Base-by-base conservation (phyloP, 202 grass and related monocot genomes). In the Zizania palustris region DNA sequence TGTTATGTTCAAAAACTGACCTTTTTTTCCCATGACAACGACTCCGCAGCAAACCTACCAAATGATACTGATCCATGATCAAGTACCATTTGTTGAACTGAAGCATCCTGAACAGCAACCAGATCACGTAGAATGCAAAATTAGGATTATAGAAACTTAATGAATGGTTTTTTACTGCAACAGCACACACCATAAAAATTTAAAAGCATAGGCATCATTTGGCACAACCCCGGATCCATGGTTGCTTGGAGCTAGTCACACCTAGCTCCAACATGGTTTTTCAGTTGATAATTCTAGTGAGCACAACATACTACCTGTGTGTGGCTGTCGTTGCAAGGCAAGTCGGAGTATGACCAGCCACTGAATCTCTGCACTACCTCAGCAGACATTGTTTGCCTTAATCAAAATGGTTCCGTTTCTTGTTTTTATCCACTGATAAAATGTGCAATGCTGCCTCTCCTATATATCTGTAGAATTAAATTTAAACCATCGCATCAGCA, bases 1-100 rank as follows among this genome's bases (percentile, higher is more conserved):
- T 89, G 60, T 97, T 82, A 60, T 78, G 72, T 39, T 22, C 85
- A 84, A 97, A 97, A 4, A 89, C 80, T 8, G 93, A 97, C 44
- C 84, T 86, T 42, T 78, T 78, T 97, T 50, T 97, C 93, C 93
- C 93, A 97, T 53, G 90, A 91, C 44, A 97, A 81, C 11, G 88
- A 67, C 28, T 93, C 93, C 14, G 74, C 19, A 67, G 82, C 90
- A 80, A 86, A 97, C 49, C 88, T 92, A 61, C 93, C 93, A 65
- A 97, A 97, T 33, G 93, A 97, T 41, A 91, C 83, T 19, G 90
- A 93, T 0, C 88, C 90, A 83, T 97, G 93, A 69, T 89, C 76
- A 70, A 67, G 74, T 16, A 88, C 40, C 89, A 96, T 90, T 85
- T 96, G 62, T 40, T 89, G 79, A 75, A 86, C 62, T 12, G 85